Percentiles rank a stretch among this genome's conserved stretches.
Conservation (phyloP, 2,329 filamentous ascomycete species). For the Aspergillus ochraceoroseus region DNA sequence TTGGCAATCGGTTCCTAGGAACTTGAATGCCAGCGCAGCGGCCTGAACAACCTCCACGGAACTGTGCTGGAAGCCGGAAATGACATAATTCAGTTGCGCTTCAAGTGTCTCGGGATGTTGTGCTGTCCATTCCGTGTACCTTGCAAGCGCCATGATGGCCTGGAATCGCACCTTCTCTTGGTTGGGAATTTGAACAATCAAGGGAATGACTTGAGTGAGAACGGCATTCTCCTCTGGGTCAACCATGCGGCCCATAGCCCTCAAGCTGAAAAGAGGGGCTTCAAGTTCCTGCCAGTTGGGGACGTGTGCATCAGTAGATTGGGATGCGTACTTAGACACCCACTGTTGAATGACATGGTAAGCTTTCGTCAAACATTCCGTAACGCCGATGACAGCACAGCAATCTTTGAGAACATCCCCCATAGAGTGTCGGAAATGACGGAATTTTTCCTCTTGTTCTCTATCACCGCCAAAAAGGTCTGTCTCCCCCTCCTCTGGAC, state of each 20-base stretch:
- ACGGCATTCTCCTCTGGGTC: constrained; percentile 81
- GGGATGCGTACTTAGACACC: constrained; percentile 74
- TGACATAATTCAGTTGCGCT: constrained; percentile 91
- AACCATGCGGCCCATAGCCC: constrained; percentile 95
- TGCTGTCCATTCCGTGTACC: constrained; percentile 97
- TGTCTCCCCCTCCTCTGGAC: constrained; percentile 66
- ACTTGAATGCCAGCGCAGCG: constrained; percentile 90
- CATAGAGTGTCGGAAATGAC: constrained; percentile 94
- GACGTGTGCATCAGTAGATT: constrained; percentile 68
- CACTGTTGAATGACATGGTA: constrained; percentile 80
- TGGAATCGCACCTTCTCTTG: constrained; percentile 99
- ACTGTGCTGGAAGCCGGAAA: constrained; percentile 80
- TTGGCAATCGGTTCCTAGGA: constrained; percentile 93
- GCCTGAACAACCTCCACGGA: constrained; percentile 89
- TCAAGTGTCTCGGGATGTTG: constrained; percentile 89
- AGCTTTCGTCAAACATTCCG: constrained; percentile 84
- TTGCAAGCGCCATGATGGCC: constrained; percentile 92
- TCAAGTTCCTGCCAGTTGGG: constrained; percentile 96
- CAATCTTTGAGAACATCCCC: constrained; percentile 96
- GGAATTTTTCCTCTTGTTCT: constrained; percentile 93
- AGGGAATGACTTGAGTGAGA: constrained; percentile 82
- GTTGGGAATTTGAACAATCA: constrained; percentile 88
- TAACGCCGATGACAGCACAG: constrained; percentile 91
- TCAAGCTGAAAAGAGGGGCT: constrained; percentile 88
- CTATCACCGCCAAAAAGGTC: constrained; percentile 95